phyloP scores from a whole-genome alignment of 305 asterid species.

The Fraxinus greggii region DNA sequence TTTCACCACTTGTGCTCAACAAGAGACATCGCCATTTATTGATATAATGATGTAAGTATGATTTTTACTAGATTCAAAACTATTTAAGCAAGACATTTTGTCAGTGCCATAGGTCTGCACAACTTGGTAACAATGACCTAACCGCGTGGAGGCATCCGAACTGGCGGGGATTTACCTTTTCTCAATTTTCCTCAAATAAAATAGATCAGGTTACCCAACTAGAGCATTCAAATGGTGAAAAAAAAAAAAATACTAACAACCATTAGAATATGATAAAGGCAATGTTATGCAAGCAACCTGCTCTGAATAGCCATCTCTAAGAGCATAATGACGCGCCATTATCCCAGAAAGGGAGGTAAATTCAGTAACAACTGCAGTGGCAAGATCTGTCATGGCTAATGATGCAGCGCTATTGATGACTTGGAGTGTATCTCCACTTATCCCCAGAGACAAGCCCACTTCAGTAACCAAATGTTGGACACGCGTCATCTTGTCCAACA shows the following conservation, averaged over 20 bases:
- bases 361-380: conserved; percentile 88
- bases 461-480: conserved; percentile 59
- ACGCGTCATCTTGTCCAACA: conserved; percentile 90
- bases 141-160: neutral
- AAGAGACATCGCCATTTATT: neutral
- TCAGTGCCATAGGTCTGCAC: neutral
- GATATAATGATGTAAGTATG: neutral
- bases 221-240: neutral
- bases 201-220: neutral
- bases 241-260: neutral
- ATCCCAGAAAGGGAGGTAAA: conserved; percentile 91
- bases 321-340: conserved; percentile 97
- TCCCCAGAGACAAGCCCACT: conserved; percentile 60
- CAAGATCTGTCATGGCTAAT: conserved; percentile 88
- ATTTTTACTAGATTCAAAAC: neutral
- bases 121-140: neutral
- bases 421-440: conserved; percentile 51
- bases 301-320: conserved; percentile 84
- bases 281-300: conserved; percentile 47
- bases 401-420: conserved; percentile 72
- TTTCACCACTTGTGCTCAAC: neutral
- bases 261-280: neutral
- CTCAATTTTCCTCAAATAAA: neutral
- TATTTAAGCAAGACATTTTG: neutral
- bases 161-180: neutral